Conservation (phyloP, 805 yeast genomes). For the Candida ficus region DNA sequence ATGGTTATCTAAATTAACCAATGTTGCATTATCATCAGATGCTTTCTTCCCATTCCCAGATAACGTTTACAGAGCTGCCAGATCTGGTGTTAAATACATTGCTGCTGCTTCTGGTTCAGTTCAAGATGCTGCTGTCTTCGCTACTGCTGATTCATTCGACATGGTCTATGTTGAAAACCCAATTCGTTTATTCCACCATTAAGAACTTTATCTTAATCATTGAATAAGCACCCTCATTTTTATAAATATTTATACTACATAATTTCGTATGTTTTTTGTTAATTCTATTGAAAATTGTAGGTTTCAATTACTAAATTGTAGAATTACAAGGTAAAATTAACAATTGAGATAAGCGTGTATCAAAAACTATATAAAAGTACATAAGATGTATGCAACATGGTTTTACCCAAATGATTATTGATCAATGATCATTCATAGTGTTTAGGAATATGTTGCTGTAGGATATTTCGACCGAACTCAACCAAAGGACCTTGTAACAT, state of each 20-base stretch:
- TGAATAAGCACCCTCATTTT: background rate
- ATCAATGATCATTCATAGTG: constrained; percentile 94
- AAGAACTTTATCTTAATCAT: background rate
- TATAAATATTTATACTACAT: background rate
- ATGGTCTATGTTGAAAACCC: constrained; percentile 95
- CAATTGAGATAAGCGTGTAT: background rate
- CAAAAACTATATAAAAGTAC: constrained; percentile 2
- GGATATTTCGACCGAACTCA: constrained; percentile 40
- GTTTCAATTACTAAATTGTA: too few species aligned
- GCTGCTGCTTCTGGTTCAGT: constrained; percentile 98
- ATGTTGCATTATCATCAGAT: constrained; percentile 92
- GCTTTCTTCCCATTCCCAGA: constrained; percentile 99
- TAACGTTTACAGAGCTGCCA: constrained; percentile 95
- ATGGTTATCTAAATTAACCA: constrained; percentile 75
- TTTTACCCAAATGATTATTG: constrained; percentile 97
- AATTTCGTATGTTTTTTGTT: background rate
- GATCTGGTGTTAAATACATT: constrained; percentile 92
- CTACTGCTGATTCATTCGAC: constrained; percentile 88
- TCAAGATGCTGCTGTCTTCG: constrained; percentile 93
- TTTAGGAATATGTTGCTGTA: constrained; percentile 99
- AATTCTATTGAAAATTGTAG: too few species aligned
- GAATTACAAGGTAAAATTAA: too few species aligned
- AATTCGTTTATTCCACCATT: constrained; percentile 97
- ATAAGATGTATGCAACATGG: constrained; percentile 93
- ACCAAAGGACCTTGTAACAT: constrained; percentile 17